Conservation (phyloP, 2,329 filamentous ascomycete genomes). For the Furcasterigmium sp. region DNA sequence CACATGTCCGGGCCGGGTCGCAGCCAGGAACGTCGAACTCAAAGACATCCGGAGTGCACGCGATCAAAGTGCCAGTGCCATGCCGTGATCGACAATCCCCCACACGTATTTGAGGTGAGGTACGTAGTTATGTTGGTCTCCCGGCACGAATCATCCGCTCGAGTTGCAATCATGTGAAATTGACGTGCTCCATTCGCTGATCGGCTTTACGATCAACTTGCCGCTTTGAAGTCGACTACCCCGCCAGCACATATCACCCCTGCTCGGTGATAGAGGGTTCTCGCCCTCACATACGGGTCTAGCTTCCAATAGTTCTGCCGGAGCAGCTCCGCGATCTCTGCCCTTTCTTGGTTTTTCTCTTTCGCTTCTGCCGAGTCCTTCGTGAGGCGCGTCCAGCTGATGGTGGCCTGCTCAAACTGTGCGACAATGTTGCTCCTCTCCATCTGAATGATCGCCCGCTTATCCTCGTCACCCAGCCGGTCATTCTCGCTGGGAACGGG, state of each 20-base stretch:
- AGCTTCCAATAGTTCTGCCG: constrained; percentile 63
- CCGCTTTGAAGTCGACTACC: neutral
- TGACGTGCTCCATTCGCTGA: no score
- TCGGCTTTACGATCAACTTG: neutral
- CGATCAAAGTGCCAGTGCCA: no score
- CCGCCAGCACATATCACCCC: neutral
- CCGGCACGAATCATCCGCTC: no score
- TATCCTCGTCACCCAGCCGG: constrained; percentile 36
- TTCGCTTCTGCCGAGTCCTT: constrained; percentile 15
- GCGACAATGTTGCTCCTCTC: constrained; percentile 47
- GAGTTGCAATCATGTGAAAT: no score
- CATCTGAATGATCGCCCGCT: constrained; percentile 40
- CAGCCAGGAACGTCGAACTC: no score
- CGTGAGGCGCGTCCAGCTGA: constrained; percentile 49
- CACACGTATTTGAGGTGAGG: no score
- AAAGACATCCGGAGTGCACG: no score
- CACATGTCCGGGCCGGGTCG: no score
- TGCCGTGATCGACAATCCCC: no score
- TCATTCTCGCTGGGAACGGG: constrained; percentile 55
- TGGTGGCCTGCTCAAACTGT: constrained; percentile 53
- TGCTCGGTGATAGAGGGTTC: neutral
- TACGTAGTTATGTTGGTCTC: no score
- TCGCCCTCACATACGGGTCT: constrained; percentile 61
- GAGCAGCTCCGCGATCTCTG: constrained; percentile 43
- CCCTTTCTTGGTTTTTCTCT: constrained; percentile 29